These are phyloP conservation scores for Vigna nakashimae DNA, from an alignment of 306 rosid species.

Conservation along the genomic window DNA sequence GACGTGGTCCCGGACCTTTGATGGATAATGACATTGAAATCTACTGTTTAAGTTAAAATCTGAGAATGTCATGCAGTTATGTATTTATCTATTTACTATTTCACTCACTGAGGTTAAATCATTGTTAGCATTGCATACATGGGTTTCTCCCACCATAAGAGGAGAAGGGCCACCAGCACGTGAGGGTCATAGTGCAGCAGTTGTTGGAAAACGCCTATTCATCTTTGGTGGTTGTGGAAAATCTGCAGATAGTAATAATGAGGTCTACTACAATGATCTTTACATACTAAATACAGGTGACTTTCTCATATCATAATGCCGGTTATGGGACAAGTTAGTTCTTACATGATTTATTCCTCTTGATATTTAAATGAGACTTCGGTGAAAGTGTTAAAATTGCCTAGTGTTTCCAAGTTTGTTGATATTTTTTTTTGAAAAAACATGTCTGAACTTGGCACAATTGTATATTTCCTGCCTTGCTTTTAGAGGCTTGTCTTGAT, in stretches of 20 bases:
- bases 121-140: slow-evolving; percentile 71
- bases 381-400: slow-evolving; percentile 2
- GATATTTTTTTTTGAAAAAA: slow-evolving; percentile 14
- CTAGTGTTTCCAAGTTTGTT: slow-evolving; percentile 16
- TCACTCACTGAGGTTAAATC: slow-evolving; percentile 36
- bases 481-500: slow-evolving; percentile 2
- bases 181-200: slow-evolving; percentile 95
- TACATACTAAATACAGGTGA: slow-evolving; percentile 93
- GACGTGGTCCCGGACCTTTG: slow-evolving; percentile 25
- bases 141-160: slow-evolving; percentile 80
- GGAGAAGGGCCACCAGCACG: slow-evolving; percentile 97
- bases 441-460: slow-evolving; percentile 29
- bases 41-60: background rate
- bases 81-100: slow-evolving; percentile 11
- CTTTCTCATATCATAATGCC: slow-evolving; percentile 25
- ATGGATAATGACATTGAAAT: slow-evolving; percentile 5
- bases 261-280: slow-evolving; percentile 87
- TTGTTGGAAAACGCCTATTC: slow-evolving; percentile 81
- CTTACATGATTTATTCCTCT: slow-evolving; percentile 14
- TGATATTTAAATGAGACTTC: slow-evolving; percentile 26
- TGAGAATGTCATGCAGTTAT: slow-evolving; percentile 33
- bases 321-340: slow-evolving; percentile 11
- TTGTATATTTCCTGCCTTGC: background rate
- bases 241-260: slow-evolving; percentile 65
- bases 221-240: slow-evolving; percentile 99